Evolutionary conservation across 768 basidiomycete genomes (phyloP).

Genomic region (Tulasnella sp.): DNA sequence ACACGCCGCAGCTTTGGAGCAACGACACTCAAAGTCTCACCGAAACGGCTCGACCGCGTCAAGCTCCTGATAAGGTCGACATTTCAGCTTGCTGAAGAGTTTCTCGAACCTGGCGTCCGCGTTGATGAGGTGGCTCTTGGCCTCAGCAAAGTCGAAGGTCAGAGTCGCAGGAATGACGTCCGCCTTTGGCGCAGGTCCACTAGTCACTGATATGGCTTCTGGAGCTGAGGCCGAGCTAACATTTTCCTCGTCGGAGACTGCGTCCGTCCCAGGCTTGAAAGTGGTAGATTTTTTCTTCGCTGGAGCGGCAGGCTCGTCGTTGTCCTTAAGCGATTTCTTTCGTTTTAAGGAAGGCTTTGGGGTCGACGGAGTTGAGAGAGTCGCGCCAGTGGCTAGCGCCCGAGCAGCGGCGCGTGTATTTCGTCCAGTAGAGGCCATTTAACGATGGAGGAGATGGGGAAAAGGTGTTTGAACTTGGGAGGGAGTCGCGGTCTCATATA

Average conservation of each 20-base stretch:
- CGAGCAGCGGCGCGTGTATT: constrained; percentile 21
- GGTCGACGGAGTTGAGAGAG: background rate
- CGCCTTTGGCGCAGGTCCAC: background rate
- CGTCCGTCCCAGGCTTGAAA: background rate
- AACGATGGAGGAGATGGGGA: background rate
- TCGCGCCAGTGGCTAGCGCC: constrained; percentile 15
- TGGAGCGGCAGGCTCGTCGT: background rate
- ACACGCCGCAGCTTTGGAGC: background rate
- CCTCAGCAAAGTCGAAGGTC: constrained; percentile 75
- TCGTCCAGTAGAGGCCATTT: constrained; percentile 18
- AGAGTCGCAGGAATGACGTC: constrained; percentile 67
- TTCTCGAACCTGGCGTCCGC: constrained; percentile 72
- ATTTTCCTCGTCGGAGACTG: background rate
- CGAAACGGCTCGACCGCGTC: constrained; percentile 83
- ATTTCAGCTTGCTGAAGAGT: constrained; percentile 65
- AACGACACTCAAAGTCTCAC: constrained; percentile 46
- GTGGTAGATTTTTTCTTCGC: constrained; percentile 23
- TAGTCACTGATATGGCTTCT: background rate
- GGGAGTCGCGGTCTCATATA: constrained; percentile 14
- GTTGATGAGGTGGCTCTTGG: constrained; percentile 67
- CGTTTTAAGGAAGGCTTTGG: constrained; percentile 18
- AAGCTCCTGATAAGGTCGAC: constrained; percentile 75
- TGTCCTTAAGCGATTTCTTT: constrained; percentile 10
- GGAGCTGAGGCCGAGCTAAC: background rate
- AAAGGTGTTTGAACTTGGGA: constrained; percentile 17